Conservation (phyloP, 192 early-diverging fungal genomes). For the Coemansia sp. region DNA sequence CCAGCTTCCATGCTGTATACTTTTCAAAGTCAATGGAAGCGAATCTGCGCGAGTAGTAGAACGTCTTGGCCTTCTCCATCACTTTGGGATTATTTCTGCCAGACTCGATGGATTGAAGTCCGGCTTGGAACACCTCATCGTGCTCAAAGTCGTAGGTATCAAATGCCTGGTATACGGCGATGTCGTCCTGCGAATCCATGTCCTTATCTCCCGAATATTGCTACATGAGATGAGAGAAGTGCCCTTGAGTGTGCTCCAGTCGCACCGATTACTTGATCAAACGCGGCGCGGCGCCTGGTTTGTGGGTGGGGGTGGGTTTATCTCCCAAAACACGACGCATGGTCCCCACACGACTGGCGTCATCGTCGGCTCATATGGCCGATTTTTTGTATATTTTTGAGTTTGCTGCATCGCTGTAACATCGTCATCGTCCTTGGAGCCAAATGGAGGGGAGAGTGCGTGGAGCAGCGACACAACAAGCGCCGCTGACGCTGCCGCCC, state of each 20-base stretch:
- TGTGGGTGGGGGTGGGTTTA: no score
- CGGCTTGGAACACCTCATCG: constrained; percentile 31
- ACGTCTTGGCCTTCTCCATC: constrained; percentile 20
- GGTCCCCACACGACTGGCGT: neutral
- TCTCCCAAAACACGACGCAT: constrained; percentile 3
- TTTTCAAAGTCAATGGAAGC: constrained; percentile 9
- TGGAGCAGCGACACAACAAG: neutral
- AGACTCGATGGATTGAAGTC: constrained; percentile 20
- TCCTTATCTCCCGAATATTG: neutral
- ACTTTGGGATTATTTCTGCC: neutral
- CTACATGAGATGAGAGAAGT: neutral
- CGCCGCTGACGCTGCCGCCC: neutral
- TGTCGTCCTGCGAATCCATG: constrained; percentile 10
- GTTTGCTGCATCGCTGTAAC: neutral
- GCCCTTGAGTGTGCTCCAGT: neutral
- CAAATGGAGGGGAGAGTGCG: neutral
- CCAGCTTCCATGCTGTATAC: constrained; percentile 28
- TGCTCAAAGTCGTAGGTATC: constrained; percentile 38
- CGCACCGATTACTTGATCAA: neutral
- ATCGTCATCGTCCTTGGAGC: neutral
- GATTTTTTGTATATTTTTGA: neutral
- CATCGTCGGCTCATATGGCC: neutral
- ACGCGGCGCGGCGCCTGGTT: neutral
- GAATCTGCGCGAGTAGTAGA: constrained; percentile 26
- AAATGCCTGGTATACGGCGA: constrained; percentile 16